Base-by-base conservation (phyloP, 1,139 yeast genomes). In the Diutina siamensis region DNA sequence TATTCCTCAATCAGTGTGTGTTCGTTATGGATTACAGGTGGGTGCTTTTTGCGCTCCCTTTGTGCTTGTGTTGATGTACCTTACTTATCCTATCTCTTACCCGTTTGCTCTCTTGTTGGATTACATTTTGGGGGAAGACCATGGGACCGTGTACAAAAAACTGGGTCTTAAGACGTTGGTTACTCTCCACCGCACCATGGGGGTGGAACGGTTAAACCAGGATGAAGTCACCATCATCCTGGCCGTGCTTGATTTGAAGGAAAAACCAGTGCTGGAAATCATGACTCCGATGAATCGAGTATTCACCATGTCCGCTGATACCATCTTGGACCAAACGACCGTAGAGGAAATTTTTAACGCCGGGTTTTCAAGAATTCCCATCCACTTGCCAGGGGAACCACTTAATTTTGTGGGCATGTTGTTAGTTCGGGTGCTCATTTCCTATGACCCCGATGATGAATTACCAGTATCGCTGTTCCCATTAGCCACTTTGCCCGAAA, bases 381-480 rank as follows among this genome's bases (percentile, higher is more conserved):
- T 92, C 55, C 92, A 87, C 61, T 69, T 84, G 45, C 97, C 97
- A 2, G 78, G 79, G 53, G 95, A 92, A 59, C 95, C 96, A 13
- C 68, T 75, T 50, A 92, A 92, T 62, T 92, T 88, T 61, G 84
- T 88, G 51, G 98, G 98, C 22, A 92, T 92, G 98, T 70, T 92
- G 46, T 71, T 92, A 45, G 97, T 92, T 25, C 73, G 97, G 52
- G 94, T 92, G 33, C 73, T 92, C 57, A 92, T 92, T 53, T 84
- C 95, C 49, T 92, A 92, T 62, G 98, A 92, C 57, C 97, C 98
- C 2, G 97, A 89, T 61, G 98, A 92, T 63, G 85, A 92, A 1
- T 68, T 86, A 48, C 96, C 97, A 0, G 94, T 92, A 33, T 86
- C 95, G 1, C 78, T 92, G 7, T 92, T 92, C 70, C 97, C 97